Conservation (phyloP, 441 rosid genomes). For the Metrosideros polymorpha region DNA sequence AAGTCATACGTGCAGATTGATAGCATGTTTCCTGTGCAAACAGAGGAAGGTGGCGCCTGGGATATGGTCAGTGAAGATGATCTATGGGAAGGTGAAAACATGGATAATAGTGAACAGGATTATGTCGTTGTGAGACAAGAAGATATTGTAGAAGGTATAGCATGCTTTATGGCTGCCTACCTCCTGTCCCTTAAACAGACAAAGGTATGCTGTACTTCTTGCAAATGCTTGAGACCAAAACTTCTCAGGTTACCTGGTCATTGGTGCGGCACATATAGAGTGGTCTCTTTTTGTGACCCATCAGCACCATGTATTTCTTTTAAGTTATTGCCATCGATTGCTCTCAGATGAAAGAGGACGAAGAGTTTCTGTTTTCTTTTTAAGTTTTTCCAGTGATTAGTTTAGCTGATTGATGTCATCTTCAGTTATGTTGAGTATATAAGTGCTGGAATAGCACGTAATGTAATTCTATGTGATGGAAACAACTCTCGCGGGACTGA, state of each 20-base stretch:
- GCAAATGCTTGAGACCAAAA: background rate
- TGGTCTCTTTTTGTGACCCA: background rate
- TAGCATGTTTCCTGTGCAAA: conserved; percentile 7
- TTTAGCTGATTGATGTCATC: background rate
- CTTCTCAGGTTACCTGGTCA: background rate
- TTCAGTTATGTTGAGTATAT: background rate
- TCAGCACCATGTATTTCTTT: background rate
- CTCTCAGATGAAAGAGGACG: background rate
- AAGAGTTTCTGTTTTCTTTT: background rate
- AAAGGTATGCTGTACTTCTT: conserved; percentile 35
- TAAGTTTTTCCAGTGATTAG: background rate
- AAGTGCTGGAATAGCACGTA: background rate
- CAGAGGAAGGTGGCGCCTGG: conserved; percentile 90
- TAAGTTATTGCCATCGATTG: background rate
- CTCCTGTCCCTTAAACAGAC: conserved; percentile 78
- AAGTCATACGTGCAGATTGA: background rate
- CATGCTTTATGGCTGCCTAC: conserved; percentile 90
- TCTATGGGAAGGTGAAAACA: conserved; percentile 52
- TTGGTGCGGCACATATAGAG: background rate
- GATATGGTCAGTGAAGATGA: conserved; percentile 65
- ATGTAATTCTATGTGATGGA: background rate
- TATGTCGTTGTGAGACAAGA: conserved; percentile 88
- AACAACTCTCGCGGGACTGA: background rate
- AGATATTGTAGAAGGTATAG: conserved; percentile 88
- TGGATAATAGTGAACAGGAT: conserved; percentile 50